Conservation (phyloP, 176 grass and related monocot genomes). For the Tillandsia leiboldiana region DNA sequence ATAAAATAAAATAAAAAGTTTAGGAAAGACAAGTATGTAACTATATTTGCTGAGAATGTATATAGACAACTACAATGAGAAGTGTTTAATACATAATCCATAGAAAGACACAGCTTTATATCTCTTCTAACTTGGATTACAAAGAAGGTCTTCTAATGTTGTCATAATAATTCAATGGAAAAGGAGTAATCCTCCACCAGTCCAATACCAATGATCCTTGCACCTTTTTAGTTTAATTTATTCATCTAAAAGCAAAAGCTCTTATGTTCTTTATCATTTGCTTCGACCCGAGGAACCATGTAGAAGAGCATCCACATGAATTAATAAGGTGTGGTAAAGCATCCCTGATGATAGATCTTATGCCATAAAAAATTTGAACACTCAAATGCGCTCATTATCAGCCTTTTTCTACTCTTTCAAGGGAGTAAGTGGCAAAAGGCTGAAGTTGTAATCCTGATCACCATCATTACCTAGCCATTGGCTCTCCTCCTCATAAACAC, state of each 20-base stretch:
- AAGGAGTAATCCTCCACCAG: constrained; percentile 6
- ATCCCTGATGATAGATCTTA: constrained; percentile 7
- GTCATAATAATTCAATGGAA: neutral
- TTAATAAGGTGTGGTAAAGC: constrained; percentile 2
- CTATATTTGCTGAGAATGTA: no score
- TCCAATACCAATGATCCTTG: neutral
- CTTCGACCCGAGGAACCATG: neutral
- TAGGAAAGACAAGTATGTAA: no score
- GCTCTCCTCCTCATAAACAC: constrained; percentile 2
- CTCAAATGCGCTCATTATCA: neutral
- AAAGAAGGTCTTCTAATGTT: neutral
- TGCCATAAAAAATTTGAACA: constrained; percentile 3
- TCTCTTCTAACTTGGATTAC: neutral
- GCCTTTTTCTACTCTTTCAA: neutral
- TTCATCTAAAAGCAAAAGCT: constrained; percentile 3
- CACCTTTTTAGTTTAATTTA: neutral
- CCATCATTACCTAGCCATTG: constrained; percentile 7
- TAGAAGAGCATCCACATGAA: constrained; percentile 3
- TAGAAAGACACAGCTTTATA: neutral
- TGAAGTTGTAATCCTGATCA: constrained; percentile 3
- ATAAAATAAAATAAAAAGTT: no score
- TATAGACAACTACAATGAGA: no score
- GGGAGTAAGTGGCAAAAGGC: neutral
- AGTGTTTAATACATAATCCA: neutral
- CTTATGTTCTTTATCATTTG: constrained; percentile 10